These are phyloP conservation scores for Pistacia integerrima DNA, from an alignment of 345 rosid species.

Conservation along the genomic window DNA sequence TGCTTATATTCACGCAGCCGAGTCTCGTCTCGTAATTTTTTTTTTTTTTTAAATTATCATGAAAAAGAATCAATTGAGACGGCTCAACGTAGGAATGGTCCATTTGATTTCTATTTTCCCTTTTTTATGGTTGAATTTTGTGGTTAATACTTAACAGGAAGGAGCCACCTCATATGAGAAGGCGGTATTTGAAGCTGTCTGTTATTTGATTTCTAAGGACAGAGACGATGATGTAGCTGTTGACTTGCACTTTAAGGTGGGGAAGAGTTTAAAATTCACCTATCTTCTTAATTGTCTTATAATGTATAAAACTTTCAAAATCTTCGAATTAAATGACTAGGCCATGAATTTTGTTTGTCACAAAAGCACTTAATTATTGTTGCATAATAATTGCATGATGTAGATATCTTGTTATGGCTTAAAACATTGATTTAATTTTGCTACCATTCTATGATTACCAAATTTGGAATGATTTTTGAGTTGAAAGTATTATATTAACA, in stretches of 20 bases:
- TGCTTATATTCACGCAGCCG: conserved; percentile 50
- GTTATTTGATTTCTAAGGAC: conserved; percentile 52
- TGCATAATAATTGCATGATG: neutral
- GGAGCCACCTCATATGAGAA: conserved; percentile 76
- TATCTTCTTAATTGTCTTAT: neutral
- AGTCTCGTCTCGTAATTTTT: conserved; percentile 49
- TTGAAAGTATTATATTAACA: neutral
- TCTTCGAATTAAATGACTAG: neutral
- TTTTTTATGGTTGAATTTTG: neutral
- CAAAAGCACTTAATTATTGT: neutral
- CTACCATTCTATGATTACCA: neutral
- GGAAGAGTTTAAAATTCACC: neutral
- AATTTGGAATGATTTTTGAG: neutral
- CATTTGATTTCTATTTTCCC: neutral
- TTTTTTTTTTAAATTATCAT: too few species aligned
- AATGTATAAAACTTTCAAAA: neutral
- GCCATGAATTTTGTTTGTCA: neutral
- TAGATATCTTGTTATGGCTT: neutral
- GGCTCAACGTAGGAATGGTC: neutral
- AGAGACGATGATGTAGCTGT: conserved; percentile 75
- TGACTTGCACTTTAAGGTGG: conserved; percentile 65
- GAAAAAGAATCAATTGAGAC: neutral
- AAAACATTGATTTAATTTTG: too few species aligned
- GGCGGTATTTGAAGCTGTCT: conserved; percentile 61
- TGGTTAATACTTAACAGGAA: conserved; percentile 40